Base-by-base conservation (phyloP, 345 rosid genomes). In the Gossypium rotundifolium region DNA sequence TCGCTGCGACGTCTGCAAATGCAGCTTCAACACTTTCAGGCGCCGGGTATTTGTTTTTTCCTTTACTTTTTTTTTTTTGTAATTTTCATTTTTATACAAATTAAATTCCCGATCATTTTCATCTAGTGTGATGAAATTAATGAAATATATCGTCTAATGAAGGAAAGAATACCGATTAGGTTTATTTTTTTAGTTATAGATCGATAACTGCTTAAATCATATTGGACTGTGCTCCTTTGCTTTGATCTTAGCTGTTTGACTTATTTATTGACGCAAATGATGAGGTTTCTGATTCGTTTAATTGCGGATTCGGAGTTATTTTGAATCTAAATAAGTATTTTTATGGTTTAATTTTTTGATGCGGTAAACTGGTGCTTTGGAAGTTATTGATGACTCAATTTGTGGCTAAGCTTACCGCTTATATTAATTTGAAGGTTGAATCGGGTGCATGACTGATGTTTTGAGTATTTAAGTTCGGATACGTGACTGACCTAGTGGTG, bases 1-100 rank as follows among this genome's bases (percentile, higher is more conserved):
- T 57, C 89, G 88, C 70, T 86, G 93, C 77, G 92, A 89, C 75
- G 92, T 89, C 77, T 91, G 93, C 72, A 87, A 87, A 77, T 89
- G 96, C 85, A 88, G 88, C 82, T 91, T 91, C 86, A 86, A 82
- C 83, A 76, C 93, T 75, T 89, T 91, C 89, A 77, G 90, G 67
- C 85, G 93, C 69, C 89, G 92, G 77, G 92, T 91, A 84, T 38
- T 40, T 66, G 57, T 65, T 16, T 73, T n/a, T 23, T 65, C 11
- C 16, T 53, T 8, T 22, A 9, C n/a, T 7, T 17, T 2, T 22
- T 62, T 61, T 16, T 46, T 18, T 52, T 22, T 59, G 11, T 18
- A 57, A 48, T 6, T 14, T 52, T 65, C 45, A 61, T 54, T 25
- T 45, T 48, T 67, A 17, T 29, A 70, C 45, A n/a, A 52, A 27